phyloP scores from a whole-genome alignment of 768 basidiomycete species.

The Floccularia luteovirens region DNA sequence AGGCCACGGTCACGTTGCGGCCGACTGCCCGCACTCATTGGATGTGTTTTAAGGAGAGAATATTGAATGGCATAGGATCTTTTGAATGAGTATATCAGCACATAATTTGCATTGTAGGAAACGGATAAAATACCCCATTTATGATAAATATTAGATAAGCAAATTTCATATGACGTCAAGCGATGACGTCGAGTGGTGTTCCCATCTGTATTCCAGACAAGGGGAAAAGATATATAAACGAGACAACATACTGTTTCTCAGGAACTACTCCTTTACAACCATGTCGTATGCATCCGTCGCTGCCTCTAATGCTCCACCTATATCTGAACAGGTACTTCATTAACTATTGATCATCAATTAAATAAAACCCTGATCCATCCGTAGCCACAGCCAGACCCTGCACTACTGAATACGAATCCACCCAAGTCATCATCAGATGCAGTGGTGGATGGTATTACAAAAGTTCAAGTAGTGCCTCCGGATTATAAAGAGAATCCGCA shows the following conservation, averaged over 20 bases:
- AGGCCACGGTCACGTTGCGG: conserved; percentile 65
- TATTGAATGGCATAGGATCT: conserved; percentile 3
- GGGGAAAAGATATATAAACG: background rate
- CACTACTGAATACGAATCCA: conserved; percentile 46
- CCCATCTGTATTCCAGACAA: background rate
- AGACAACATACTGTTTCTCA: background rate
- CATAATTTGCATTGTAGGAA: background rate
- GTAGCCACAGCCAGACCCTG: conserved; percentile 60
- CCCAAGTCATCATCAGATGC: conserved; percentile 24
- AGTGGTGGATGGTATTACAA: conserved; percentile 34
- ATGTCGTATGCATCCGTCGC: conserved; percentile 76
- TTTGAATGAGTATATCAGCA: background rate
- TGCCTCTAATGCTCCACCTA: conserved; percentile 46
- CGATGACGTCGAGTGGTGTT: background rate
- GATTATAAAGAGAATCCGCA: conserved; percentile 40
- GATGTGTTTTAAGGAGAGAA: conserved; percentile 65
- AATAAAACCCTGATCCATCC: conserved; percentile 2
- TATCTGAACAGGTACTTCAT: conserved; percentile 25
- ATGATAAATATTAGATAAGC: too few species aligned
- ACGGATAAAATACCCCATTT: too few species aligned
- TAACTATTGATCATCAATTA: conserved; percentile 13
- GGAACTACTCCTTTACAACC: conserved; percentile 1
- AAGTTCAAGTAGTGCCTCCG: conserved; percentile 48
- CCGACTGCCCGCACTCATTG: conserved; percentile 76
- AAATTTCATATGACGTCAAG: conserved; percentile 4